These are phyloP conservation scores for Colletotrichum navitas DNA, from an alignment of 2,329 filamentous ascomycete species.

Conservation along the genomic window DNA sequence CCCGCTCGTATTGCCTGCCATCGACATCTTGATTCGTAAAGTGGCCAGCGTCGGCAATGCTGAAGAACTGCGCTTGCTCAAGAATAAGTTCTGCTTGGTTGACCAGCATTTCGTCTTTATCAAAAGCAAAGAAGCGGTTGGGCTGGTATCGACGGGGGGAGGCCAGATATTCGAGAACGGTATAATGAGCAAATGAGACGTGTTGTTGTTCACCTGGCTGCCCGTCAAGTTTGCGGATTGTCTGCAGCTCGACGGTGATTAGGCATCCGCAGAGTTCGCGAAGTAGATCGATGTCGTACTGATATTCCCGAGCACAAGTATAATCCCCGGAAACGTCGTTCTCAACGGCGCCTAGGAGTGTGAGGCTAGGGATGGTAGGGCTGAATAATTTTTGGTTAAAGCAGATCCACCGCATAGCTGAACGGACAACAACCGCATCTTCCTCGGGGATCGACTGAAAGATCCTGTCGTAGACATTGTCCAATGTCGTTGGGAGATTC, in stretches of 20 bases:
- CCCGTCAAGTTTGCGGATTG: background rate
- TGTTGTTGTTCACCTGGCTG: too few species aligned
- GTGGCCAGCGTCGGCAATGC: background rate
- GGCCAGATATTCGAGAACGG: background rate
- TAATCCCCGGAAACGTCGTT: too few species aligned
- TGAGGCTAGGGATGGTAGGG: rapidly evolving
- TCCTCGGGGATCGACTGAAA: background rate
- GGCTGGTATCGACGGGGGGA: background rate
- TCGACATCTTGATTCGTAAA: background rate
- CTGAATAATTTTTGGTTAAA: background rate
- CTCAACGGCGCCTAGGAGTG: rapidly evolving
- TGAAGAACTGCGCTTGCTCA: background rate
- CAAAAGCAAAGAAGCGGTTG: background rate
- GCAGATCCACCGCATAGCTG: background rate
- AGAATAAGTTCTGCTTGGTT: background rate
- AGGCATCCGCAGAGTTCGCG: constrained; percentile 5
- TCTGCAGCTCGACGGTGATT: background rate
- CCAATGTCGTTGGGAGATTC: background rate
- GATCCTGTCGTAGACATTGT: background rate
- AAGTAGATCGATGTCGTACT: background rate
- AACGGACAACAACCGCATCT: rapidly evolving
- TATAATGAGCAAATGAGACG: constrained; percentile 1
- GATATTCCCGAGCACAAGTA: background rate
- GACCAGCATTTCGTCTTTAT: background rate
- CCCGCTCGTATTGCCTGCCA: rapidly evolving